Evolutionary conservation across 2,329 filamentous ascomycete genomes (phyloP).

Genomic region (Fusarium sp.): DNA sequence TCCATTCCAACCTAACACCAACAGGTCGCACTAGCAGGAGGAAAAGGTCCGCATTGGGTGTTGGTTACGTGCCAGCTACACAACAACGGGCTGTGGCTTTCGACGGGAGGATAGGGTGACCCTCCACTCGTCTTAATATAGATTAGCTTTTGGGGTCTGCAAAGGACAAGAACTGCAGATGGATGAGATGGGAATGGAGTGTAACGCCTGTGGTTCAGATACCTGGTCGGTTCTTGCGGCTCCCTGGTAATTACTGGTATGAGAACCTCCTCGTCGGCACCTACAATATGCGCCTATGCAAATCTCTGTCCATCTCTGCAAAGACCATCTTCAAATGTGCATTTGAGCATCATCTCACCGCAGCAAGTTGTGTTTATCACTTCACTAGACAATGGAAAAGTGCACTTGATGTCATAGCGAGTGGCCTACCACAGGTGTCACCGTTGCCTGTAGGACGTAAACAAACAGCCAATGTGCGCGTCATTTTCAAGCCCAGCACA

Average conservation of each 20-base stretch:
- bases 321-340: neutral
- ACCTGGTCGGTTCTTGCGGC: neutral
- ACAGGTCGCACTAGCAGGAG: neutral
- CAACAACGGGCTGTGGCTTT: neutral
- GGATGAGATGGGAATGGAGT: neutral
- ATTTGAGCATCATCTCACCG: neutral
- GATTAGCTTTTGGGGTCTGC: neutral
- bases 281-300: neutral
- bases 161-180: neutral
- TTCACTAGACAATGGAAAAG: neutral
- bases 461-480: neutral
- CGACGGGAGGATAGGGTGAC: neutral
- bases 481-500: neutral
- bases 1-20: neutral
- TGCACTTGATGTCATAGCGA: neutral
- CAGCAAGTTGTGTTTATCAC: neutral
- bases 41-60: neutral
- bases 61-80: neutral
- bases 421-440: neutral
- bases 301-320: neutral
- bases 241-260: neutral
- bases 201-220: neutral
- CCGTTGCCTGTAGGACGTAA: neutral
- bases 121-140: neutral
- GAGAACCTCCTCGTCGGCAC: neutral